phyloP scores from a whole-genome alignment of 805 yeast species.

The Lipomyces yamanashiensis region DNA sequence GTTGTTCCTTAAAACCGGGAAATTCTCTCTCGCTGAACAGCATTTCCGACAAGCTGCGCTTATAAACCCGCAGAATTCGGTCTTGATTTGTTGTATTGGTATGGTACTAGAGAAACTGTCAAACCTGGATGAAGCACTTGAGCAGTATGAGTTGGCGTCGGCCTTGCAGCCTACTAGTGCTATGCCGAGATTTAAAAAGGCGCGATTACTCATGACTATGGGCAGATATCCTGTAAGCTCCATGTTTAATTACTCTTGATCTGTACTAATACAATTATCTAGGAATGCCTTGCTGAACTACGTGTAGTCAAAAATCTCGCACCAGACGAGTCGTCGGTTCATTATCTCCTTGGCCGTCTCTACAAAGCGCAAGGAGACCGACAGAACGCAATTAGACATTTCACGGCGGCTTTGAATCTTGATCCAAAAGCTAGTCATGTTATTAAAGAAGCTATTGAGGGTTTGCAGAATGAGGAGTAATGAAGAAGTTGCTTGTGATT shows the following conservation, averaged over 20 bases:
- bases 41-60: slow-evolving; percentile 86
- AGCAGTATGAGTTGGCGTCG: slow-evolving; percentile 81
- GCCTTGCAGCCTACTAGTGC: slow-evolving; percentile 84
- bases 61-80: slow-evolving; percentile 88
- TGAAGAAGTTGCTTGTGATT: neutral
- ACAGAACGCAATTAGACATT: slow-evolving; percentile 78
- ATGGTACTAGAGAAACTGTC: slow-evolving; percentile 84
- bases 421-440: slow-evolving; percentile 79
- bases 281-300: slow-evolving; percentile 73
- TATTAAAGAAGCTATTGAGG: slow-evolving; percentile 80
- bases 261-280: slow-evolving; percentile 33
- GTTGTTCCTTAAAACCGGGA: slow-evolving; percentile 87
- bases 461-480: slow-evolving; percentile 21
- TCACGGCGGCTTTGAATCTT: slow-evolving; percentile 84
- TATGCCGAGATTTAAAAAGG: slow-evolving; percentile 84
- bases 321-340: slow-evolving; percentile 95
- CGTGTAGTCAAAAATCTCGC: slow-evolving; percentile 74
- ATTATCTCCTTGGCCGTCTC: slow-evolving; percentile 83
- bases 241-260: neutral
- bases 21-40: slow-evolving; percentile 77
- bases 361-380: slow-evolving; percentile 76
- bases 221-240: slow-evolving; percentile 54
- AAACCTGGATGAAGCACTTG: slow-evolving; percentile 69
- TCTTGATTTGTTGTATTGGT: slow-evolving; percentile 89
- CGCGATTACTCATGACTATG: slow-evolving; percentile 74